These are phyloP conservation scores for Lentinus brumalis DNA, from an alignment of 768 basidiomycete species.

Conservation along the genomic window DNA sequence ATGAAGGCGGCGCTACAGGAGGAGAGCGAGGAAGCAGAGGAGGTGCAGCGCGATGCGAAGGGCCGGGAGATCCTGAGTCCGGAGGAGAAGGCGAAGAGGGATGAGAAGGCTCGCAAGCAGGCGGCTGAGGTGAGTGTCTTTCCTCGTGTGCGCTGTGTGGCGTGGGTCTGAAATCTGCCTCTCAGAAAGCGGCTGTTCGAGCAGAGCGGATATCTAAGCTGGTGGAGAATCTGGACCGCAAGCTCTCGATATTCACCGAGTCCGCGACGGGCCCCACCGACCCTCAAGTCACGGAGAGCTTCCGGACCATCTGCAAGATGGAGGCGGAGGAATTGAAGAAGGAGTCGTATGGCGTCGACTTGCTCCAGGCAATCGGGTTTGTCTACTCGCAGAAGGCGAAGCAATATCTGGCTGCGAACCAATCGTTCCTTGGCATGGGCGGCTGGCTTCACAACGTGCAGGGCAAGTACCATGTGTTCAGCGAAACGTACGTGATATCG, in stretches of 20 bases:
- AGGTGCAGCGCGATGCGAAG: conserved; percentile 51
- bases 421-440: conserved; percentile 77
- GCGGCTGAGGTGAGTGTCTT: conserved; percentile 61
- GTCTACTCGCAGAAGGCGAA: conserved; percentile 83
- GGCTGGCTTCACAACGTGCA: conserved; percentile 94
- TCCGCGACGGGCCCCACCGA: conserved; percentile 73
- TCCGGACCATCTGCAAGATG: conserved; percentile 74
- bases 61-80: conserved; percentile 42
- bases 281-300: conserved; percentile 67
- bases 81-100: conserved; percentile 47
- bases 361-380: conserved; percentile 84
- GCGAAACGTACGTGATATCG: conserved; percentile 78
- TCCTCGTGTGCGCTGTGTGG: conserved; percentile 3
- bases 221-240: conserved; percentile 76
- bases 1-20: conserved; percentile 94
- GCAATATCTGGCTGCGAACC: conserved; percentile 74
- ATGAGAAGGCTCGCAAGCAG: conserved; percentile 70
- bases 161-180: neutral
- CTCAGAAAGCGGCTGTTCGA: conserved; percentile 78
- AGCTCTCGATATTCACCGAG: conserved; percentile 87
- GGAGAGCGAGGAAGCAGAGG: conserved; percentile 40
- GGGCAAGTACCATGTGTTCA: conserved; percentile 91
- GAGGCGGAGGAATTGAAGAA: conserved; percentile 87
- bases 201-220: conserved; percentile 76
- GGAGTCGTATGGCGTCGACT: conserved; percentile 86